phyloP scores from a whole-genome alignment of 129 eudicot genomes.

The Flaveria robusta region DNA sequence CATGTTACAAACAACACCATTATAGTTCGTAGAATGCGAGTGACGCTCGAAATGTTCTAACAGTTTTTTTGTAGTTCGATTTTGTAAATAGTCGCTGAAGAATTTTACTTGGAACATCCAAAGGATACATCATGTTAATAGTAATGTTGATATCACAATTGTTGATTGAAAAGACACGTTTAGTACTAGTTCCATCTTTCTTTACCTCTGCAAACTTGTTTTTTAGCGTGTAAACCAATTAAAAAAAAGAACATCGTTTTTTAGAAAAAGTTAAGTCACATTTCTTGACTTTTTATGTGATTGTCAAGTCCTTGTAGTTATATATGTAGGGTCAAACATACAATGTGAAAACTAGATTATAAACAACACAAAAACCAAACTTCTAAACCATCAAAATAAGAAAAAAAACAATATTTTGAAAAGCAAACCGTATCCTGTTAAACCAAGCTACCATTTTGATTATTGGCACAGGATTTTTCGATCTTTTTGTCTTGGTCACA shows the following conservation, averaged over 20 bases:
- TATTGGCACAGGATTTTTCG: too few relatives aligned
- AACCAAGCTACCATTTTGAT: too few relatives aligned
- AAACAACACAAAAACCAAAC: too few relatives aligned
- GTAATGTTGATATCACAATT: neutral
- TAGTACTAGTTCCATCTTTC: too few relatives aligned
- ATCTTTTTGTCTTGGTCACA: too few relatives aligned
- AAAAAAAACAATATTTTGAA: too few relatives aligned
- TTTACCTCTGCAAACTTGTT: neutral
- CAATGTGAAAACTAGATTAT: too few relatives aligned
- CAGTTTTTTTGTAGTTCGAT: neutral
- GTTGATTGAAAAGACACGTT: too few relatives aligned
- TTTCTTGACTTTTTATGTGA: too few relatives aligned
- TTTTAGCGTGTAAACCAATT: neutral
- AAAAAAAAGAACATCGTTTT: too few relatives aligned
- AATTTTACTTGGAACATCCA: neutral
- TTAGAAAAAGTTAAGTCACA: too few relatives aligned
- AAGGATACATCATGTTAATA: neutral
- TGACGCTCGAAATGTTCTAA: slow-evolving; percentile 1
- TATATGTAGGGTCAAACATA: neutral
- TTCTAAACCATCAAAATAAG: neutral
- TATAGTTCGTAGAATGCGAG: neutral
- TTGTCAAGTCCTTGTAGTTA: too few relatives aligned
- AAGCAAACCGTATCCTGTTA: neutral
- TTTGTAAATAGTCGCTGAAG: neutral
- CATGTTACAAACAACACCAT: neutral